Percentiles rank a stretch among this genome's conserved stretches.
These are phyloP conservation scores for Puya raimondii DNA, from an alignment of 176 grass and related monocot species.

Conservation along the genomic window DNA sequence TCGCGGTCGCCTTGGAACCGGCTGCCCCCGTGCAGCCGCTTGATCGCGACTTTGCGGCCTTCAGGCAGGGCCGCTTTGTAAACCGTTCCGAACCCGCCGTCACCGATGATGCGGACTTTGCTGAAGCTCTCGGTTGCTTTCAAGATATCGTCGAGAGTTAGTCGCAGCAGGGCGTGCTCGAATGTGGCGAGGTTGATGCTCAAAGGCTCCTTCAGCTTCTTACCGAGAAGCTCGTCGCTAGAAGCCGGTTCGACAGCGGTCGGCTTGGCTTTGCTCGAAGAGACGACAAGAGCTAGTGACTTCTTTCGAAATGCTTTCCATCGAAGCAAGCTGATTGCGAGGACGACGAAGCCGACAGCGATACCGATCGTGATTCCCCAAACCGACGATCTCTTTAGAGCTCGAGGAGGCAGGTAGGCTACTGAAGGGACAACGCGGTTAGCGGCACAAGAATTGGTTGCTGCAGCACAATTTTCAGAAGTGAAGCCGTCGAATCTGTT, in stretches of 20 bases:
- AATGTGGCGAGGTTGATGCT: conserved; percentile 98
- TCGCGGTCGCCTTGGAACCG: conserved; percentile 80
- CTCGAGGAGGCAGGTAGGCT: conserved; percentile 26
- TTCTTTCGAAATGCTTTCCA: conserved; percentile 40
- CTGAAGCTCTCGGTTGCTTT: conserved; percentile 92
- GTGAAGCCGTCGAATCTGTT: conserved; percentile 42
- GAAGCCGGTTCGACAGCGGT: conserved; percentile 58
- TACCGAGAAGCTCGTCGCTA: conserved; percentile 78
- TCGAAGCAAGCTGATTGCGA: conserved; percentile 40
- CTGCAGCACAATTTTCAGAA: conserved; percentile 50
- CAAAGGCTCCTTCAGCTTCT: conserved; percentile 66
- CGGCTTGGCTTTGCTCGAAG: conserved; percentile 36
- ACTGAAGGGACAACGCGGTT: conserved; percentile 25
- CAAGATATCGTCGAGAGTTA: conserved; percentile 76
- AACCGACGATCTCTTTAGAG: conserved; percentile 27
- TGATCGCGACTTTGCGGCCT: conserved; percentile 64
- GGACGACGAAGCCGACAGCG: conserved; percentile 22
- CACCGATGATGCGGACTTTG: conserved; percentile 81
- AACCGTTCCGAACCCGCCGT: conserved; percentile 91
- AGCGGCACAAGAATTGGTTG: conserved; percentile 25
- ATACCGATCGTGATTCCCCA: conserved; percentile 34
- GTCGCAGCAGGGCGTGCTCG: conserved; percentile 64
- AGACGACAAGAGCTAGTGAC: conserved; percentile 29
- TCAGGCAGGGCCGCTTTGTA: conserved; percentile 68
- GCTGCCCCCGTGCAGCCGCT: conserved; percentile 80